Conservation (phyloP, 177 flowering plant genomes). For the Vitis hybrid region DNA sequence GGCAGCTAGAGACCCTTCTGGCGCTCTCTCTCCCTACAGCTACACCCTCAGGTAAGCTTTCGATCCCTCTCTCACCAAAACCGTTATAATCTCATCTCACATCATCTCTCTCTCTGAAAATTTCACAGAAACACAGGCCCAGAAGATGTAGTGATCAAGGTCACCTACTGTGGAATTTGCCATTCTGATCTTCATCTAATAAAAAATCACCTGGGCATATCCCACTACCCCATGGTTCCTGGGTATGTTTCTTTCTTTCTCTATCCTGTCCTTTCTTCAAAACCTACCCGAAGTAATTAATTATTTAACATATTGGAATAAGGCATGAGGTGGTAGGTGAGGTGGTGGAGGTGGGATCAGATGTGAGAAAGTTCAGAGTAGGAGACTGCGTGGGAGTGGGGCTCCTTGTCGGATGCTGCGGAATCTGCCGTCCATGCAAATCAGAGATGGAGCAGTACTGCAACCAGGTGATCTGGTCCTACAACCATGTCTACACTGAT, state of each 20-base stretch:
- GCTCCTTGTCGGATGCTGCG: conserved; percentile 65
- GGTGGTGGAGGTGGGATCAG: conserved; percentile 77
- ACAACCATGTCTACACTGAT: conserved; percentile 76
- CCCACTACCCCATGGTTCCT: conserved; percentile 79
- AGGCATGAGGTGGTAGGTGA: conserved; percentile 90
- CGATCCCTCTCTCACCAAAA: too few species aligned
- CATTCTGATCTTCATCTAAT: conserved; percentile 67
- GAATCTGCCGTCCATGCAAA: conserved; percentile 59
- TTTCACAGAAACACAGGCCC: conserved; percentile 72
- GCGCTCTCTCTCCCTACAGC: conserved; percentile 73
- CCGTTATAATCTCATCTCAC: background rate
- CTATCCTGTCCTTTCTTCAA: too few species aligned
- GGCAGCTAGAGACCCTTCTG: conserved; percentile 90
- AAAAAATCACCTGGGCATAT: conserved; percentile 72
- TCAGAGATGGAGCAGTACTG: conserved; percentile 80
- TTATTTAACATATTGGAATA: conserved; percentile 7
- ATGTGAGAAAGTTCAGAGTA: conserved; percentile 51
- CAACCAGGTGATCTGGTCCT: conserved; percentile 74
- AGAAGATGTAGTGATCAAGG: conserved; percentile 67
- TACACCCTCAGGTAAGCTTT: conserved; percentile 64
- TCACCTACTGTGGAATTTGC: conserved; percentile 66
- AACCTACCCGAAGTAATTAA: too few species aligned
- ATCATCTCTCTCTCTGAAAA: background rate
- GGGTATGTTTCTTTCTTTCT: conserved; percentile 35
- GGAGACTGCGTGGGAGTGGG: conserved; percentile 87